A percentile compares a stretch with the other conserved stretches of the same genome.
Evolutionary conservation across 2,329 filamentous ascomycete genomes (phyloP).

Genomic region (Phialemoniopsis sp.): DNA sequence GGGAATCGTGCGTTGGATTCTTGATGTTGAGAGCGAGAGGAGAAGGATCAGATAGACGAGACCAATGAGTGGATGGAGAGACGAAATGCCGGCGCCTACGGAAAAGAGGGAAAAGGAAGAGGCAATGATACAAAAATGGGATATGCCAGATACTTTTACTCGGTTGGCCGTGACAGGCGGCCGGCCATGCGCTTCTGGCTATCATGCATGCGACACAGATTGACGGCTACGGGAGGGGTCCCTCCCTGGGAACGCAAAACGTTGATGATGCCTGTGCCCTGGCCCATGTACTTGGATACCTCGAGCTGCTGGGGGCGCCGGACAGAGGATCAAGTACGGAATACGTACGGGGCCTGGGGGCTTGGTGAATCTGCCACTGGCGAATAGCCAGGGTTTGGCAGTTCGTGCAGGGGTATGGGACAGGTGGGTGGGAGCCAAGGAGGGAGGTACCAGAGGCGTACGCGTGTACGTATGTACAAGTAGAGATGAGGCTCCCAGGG

Average conservation of each 20-base stretch:
- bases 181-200: background rate
- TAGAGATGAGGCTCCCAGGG: too few relatives aligned
- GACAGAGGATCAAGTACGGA: too few relatives aligned
- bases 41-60: background rate
- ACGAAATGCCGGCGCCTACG: constrained; percentile 20
- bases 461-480: too few relatives aligned
- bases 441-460: too few relatives aligned
- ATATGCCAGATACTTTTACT: constrained; percentile 1
- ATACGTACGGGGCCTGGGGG: too few relatives aligned
- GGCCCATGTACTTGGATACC: background rate
- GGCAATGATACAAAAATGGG: background rate
- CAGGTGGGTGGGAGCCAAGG: too few relatives aligned
- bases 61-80: constrained; percentile 18
- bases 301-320: too few relatives aligned
- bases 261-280: background rate
- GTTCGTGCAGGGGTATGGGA: too few relatives aligned
- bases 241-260: background rate
- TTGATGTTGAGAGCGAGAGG: background rate
- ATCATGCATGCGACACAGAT: constrained; percentile 1
- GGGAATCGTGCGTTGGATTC: too few relatives aligned
- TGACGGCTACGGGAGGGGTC: background rate
- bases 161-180: constrained; percentile 1
- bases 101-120: background rate
- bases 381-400: too few relatives aligned
- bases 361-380: too few relatives aligned